Percentiles rank a stretch among this genome's conserved stretches.
These are phyloP conservation scores for Trichocomaceae sp. DNA, from an alignment of 2,329 filamentous ascomycete genomes.

Conservation along the genomic window DNA sequence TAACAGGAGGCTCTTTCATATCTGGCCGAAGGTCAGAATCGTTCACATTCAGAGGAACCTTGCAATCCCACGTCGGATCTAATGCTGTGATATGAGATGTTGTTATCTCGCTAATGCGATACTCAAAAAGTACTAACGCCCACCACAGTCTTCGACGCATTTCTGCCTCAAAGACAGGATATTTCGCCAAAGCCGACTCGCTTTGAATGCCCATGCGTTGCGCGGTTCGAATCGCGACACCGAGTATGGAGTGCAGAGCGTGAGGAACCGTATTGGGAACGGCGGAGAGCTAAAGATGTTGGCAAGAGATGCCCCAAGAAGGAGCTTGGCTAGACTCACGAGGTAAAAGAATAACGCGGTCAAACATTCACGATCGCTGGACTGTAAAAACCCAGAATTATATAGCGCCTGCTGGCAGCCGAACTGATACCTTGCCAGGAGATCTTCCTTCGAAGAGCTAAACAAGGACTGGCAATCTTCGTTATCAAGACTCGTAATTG, in stretches of 20 bases:
- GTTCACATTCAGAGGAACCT: conserved; percentile 31
- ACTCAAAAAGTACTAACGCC: conserved; percentile 63
- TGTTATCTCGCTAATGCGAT: conserved; percentile 61
- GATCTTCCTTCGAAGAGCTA: conserved; percentile 30
- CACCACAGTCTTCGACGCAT: conserved; percentile 68
- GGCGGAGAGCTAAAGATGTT: conserved; percentile 46
- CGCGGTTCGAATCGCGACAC: conserved; percentile 60
- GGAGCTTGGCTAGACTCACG: conserved; percentile 31
- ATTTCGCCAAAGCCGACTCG: conserved; percentile 47
- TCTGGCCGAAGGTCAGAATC: conserved; percentile 13
- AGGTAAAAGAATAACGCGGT: conserved; percentile 51
- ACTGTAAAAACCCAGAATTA: conserved; percentile 38
- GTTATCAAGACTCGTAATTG: conserved; percentile 50
- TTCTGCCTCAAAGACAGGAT: conserved; percentile 55
- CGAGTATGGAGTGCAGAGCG: conserved; percentile 54
- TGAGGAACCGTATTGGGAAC: conserved; percentile 55
- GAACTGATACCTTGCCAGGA: conserved; percentile 39
- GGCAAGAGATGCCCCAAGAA: conserved; percentile 15
- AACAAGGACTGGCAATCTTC: conserved; percentile 47
- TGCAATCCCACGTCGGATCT: conserved; percentile 41
- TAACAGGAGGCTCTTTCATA: conserved; percentile 9
- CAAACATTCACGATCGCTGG: conserved; percentile 40
- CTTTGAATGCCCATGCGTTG: conserved; percentile 63
- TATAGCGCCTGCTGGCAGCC: conserved; percentile 43
- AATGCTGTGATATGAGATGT: conserved; percentile 39